phyloP scores from a whole-genome alignment of 1,284 basidiomycete genomes.

The Microbotryomycetes sp. region DNA sequence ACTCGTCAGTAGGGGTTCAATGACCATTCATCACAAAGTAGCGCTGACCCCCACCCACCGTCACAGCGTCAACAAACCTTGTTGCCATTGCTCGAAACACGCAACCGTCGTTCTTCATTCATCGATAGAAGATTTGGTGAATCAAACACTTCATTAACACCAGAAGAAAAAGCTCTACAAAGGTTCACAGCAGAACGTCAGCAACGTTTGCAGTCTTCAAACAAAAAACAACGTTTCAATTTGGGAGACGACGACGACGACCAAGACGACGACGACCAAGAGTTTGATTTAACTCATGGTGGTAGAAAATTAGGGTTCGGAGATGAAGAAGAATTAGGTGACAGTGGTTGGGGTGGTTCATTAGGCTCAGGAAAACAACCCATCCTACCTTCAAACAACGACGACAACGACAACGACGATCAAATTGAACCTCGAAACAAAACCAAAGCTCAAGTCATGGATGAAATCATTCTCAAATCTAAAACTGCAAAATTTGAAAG shows the following conservation, averaged over 20 bases:
- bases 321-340: conserved; percentile 37
- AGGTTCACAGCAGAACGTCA: conserved; percentile 88
- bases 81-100: conserved; percentile 68
- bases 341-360: conserved; percentile 44
- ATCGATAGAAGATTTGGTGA: conserved; percentile 95
- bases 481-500: conserved; percentile 85
- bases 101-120: conserved; percentile 78
- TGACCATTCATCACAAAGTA: not conserved
- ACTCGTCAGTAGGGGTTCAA: conserved; percentile 54
- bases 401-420: conserved; percentile 44
- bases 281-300: conserved; percentile 42
- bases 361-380: conserved; percentile 43
- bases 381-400: conserved; percentile 42
- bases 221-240: conserved; percentile 76
- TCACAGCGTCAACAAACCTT: conserved; percentile 55
- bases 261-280: conserved; percentile 60
- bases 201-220: conserved; percentile 42
- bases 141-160: conserved; percentile 77
- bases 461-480: conserved; percentile 94
- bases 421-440: conserved; percentile 56
- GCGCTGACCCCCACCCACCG: not conserved
- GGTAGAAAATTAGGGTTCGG: conserved; percentile 43
- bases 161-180: conserved; percentile 96
- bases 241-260: conserved; percentile 78
- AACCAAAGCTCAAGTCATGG: conserved; percentile 94